Percentiles rank a stretch among this genome's conserved stretches.
These are phyloP conservation scores for Sordariomycetes sp. DNA, from an alignment of 2,329 filamentous ascomycete genomes.

Conservation along the genomic window DNA sequence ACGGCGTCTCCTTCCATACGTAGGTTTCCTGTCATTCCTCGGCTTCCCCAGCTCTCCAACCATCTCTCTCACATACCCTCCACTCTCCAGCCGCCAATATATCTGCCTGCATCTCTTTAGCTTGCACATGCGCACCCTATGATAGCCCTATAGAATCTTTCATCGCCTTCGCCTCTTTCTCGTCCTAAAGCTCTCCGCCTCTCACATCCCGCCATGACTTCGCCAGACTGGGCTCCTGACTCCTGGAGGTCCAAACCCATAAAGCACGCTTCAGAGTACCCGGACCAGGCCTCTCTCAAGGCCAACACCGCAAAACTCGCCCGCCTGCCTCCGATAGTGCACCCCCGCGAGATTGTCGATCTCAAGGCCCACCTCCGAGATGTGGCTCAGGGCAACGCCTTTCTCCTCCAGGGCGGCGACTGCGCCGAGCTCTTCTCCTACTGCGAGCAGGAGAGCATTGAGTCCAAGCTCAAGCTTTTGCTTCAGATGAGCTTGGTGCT, in stretches of 20 bases:
- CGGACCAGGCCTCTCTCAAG: conserved; percentile 47
- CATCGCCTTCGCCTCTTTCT: background rate
- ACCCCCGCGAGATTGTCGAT: conserved; percentile 67
- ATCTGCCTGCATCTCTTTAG: background rate
- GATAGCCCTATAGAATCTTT: background rate
- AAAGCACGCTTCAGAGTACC: conserved; percentile 64
- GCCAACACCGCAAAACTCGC: conserved; percentile 54
- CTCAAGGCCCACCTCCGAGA: conserved; percentile 71
- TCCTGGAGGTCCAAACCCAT: conserved; percentile 73
- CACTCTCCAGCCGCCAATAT: background rate
- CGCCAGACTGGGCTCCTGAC: conserved; percentile 42
- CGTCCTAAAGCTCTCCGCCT: background rate
- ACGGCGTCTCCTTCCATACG: background rate
- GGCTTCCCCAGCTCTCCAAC: background rate
- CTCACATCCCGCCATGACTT: background rate
- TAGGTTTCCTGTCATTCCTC: background rate
- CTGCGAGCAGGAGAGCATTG: conserved; percentile 79
- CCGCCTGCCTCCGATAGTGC: conserved; percentile 66
- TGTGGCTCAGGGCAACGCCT: conserved; percentile 82
- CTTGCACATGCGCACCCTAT: background rate
- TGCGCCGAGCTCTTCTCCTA: conserved; percentile 97
- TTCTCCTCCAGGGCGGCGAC: conserved; percentile 91
- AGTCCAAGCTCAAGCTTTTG: conserved; percentile 92
- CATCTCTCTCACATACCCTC: background rate
- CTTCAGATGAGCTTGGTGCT: conserved; percentile 95